Conservation (phyloP, 495 filamentous ascomycete genomes). For the Amphirosellinia nigrospora region DNA sequence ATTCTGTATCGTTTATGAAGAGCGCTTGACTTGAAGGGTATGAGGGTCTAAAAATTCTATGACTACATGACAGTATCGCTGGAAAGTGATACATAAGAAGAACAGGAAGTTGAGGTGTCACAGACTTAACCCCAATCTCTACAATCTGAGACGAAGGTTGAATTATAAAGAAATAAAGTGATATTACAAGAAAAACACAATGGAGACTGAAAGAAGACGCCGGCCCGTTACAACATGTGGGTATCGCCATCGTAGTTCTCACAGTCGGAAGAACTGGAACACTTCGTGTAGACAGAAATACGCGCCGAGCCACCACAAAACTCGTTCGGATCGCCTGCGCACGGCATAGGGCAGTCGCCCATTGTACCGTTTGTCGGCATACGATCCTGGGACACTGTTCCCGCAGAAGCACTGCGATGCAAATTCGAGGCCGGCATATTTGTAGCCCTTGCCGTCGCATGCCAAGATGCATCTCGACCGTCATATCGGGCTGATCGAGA, state of each 20-base stretch:
- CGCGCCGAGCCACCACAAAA: constrained; percentile 37
- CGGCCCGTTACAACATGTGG: background rate
- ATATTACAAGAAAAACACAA: background rate
- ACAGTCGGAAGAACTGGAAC: background rate
- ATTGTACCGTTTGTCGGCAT: constrained; percentile 17
- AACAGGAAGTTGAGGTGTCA: background rate
- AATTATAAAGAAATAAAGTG: background rate
- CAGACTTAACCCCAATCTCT: background rate
- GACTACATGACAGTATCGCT: background rate
- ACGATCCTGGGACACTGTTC: constrained; percentile 33
- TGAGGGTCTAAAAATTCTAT: background rate
- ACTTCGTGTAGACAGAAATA: constrained; percentile 31
- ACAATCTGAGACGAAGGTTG: background rate
- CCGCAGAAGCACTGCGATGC: constrained; percentile 64
- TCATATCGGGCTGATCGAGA: constrained; percentile 48
- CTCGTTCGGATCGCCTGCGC: constrained; percentile 37
- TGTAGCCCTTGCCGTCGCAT: constrained; percentile 47
- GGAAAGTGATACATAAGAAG: background rate
- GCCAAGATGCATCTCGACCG: constrained; percentile 57
- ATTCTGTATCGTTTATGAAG: background rate
- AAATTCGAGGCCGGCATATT: constrained; percentile 62
- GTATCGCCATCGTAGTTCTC: constrained; percentile 12
- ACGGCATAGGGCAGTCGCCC: constrained; percentile 36
- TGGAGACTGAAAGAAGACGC: background rate
- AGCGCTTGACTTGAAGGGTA: constrained; percentile 2